Evolutionary conservation across 2,329 filamentous ascomycete species (phyloP).

Genomic region (Cladosporium sphaerospermum): DNA sequence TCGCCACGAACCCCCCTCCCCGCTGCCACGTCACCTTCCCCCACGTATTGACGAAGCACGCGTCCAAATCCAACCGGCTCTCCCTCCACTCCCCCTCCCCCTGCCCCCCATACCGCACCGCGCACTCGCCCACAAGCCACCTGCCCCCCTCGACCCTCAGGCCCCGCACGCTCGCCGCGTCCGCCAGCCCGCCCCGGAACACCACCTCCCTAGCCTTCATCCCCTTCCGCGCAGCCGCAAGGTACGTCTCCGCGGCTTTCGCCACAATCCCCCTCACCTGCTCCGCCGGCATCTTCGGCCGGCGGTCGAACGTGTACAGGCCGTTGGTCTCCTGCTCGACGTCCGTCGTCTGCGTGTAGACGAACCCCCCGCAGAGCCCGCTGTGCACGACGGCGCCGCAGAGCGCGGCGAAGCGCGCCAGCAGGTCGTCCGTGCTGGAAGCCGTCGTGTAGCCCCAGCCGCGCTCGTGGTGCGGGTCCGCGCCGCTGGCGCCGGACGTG

Average conservation of each 20-base stretch:
- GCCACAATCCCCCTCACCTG: constrained; percentile 55
- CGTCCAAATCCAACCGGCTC: constrained; percentile 2
- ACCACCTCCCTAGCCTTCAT: background rate
- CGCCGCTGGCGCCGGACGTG: constrained; percentile 39
- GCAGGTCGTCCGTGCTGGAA: constrained; percentile 51
- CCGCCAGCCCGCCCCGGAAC: constrained; percentile 3
- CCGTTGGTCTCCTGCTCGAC: constrained; percentile 66
- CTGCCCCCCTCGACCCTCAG: background rate
- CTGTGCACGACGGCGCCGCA: constrained; percentile 52
- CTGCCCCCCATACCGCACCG: background rate
- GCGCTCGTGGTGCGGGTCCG: constrained; percentile 26
- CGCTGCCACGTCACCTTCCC: constrained; percentile 7
- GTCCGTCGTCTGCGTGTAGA: constrained; percentile 57
- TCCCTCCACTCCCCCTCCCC: background rate
- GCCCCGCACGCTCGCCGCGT: background rate
- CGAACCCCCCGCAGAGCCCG: constrained; percentile 55
- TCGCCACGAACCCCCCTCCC: background rate
- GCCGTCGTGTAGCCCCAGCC: constrained; percentile 67
- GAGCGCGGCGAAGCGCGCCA: constrained; percentile 53
- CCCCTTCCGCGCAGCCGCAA: background rate
- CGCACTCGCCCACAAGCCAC: constrained; percentile 5
- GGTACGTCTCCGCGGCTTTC: constrained; percentile 44
- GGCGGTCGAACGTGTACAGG: constrained; percentile 56
- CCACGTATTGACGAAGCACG: constrained; percentile 9
- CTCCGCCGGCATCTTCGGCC: constrained; percentile 53